Evolutionary conservation across 331 rosid genomes (phyloP).

Genomic region (Quercus lobata): DNA sequence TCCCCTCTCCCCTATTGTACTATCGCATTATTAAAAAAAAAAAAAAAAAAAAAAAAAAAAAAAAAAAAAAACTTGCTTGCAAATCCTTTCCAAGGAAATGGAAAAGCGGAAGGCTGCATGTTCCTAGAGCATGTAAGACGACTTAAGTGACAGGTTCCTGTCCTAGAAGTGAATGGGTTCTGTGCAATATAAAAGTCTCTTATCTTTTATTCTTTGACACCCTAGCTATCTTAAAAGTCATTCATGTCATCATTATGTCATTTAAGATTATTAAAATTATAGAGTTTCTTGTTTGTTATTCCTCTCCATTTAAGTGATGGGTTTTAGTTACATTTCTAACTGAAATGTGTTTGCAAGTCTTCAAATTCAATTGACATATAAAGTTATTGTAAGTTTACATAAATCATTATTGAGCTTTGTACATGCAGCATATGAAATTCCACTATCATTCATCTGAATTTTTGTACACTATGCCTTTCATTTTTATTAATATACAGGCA

Average conservation of each 20-base stretch:
- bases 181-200: neutral
- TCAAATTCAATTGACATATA: neutral
- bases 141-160: neutral
- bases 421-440: neutral
- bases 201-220: neutral
- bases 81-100: neutral
- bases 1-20: no score
- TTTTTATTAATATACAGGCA: conserved; percentile 40
- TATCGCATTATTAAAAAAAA: neutral
- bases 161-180: neutral
- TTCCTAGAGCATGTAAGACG: neutral
- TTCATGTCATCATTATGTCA: neutral
- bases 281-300: neutral
- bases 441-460: conserved; percentile 7
- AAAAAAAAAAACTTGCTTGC: neutral
- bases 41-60: neutral
- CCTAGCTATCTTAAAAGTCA: neutral
- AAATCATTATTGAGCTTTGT: neutral
- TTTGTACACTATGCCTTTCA: conserved; percentile 3
- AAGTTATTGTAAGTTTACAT: neutral
- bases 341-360: neutral
- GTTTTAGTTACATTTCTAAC: neutral
- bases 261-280: neutral
- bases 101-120: neutral
- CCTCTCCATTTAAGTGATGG: neutral